Evolutionary conservation across 257 asterid species (phyloP), one percentile per base, ranked within the genome.

Genomic region (Thymus mandschuricus): DNA sequence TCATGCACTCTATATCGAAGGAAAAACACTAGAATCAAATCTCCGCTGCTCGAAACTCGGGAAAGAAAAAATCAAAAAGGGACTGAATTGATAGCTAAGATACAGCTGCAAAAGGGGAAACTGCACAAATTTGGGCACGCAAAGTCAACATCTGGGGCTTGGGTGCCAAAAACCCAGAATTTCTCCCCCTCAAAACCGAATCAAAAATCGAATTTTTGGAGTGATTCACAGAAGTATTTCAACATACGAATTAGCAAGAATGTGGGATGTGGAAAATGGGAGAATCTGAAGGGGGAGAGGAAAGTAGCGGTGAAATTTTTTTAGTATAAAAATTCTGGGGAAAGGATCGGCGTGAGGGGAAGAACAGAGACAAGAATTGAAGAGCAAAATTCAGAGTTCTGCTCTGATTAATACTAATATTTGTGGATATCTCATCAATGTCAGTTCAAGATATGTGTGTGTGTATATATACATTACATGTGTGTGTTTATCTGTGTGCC

Each of bases 131-230:
- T 12, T 27, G 59, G 75, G 11, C 59, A 66, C 38, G 73, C 70
- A 79, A 75, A 76, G 77, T 74, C 80, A 79, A 82, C 81, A 75
- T 71, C 81, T 69, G 54, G 40, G 71, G 69, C 65, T 60, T 66
- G 49, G 72, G 49, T 61, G 65, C 43, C 51, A 13, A 74, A 74
- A 74, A 29, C 75, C 82, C 71, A 60, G 66, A 64, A 45, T 44
- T 59, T 49, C 43, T 41, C 43, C 9, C 59, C 1, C 70, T 57
- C 15, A 58, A 69, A 73, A 74, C 34, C 70, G 48, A 49, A 46
- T 40, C 31, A 71, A 45, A 70, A 59, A 57, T 27, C 64, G 57
- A 67, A 21, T 21, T 48, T 40, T 74, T 15, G 49, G 62, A 57
- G 44, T 33, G 50, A 12, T 10, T 41, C 29, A 35, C 57, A 56